Evolutionary conservation across 352 stramenopile species (phyloP), one percentile per base, ranked within the genome.

Genomic region (Globisporangium parvum): DNA sequence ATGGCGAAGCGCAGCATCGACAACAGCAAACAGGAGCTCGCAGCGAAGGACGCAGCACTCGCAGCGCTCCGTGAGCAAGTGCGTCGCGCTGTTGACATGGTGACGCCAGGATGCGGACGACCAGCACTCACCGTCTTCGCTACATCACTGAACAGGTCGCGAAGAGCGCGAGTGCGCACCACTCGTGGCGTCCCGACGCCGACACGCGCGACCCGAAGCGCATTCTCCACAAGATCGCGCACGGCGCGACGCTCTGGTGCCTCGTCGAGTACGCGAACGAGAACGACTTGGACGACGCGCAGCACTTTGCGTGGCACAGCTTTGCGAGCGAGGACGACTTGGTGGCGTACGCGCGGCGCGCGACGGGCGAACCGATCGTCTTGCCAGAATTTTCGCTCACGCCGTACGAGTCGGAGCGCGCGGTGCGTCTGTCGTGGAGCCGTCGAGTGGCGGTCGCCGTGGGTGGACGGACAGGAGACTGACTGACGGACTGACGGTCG

Each of bases 1-100:
- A 84, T 92, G 77, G 85, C 85, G n/a, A 95, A 95, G 61, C 78
- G 85, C 42, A 95, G 85, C 58, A 91, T 95, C 55, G 85, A 95
- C 57, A 95, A 92, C 63, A 95, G 83, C 61, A 91, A 93, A 53
- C 77, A 88, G 55, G 81, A 93, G 33, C 55, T 93, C 28, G 52
- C 65, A 1, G 79, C 90, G 37, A 91, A 91, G 45, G 80, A 89
- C 28, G 60, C 63, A 3, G 60, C 55, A 26, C 80, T 90, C 15
- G 60, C 79, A 28, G 65, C 70, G 14, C 64, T 88, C 12, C 73
- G 70, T 2, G 62, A 70, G 47, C 69, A 90, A 55, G 65, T 87
- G 26, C 39, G 42, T 24, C 10, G 42, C 14, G 17, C 17, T 6
- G 21, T 31, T 31, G 26, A 6, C 6, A 31, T 2, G 6, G 3